A percentile compares a stretch with the other conserved stretches of the same genome.
Evolutionary conservation across 2,329 filamentous ascomycete genomes (phyloP).

Genomic region (Trichoderma aggressivum): DNA sequence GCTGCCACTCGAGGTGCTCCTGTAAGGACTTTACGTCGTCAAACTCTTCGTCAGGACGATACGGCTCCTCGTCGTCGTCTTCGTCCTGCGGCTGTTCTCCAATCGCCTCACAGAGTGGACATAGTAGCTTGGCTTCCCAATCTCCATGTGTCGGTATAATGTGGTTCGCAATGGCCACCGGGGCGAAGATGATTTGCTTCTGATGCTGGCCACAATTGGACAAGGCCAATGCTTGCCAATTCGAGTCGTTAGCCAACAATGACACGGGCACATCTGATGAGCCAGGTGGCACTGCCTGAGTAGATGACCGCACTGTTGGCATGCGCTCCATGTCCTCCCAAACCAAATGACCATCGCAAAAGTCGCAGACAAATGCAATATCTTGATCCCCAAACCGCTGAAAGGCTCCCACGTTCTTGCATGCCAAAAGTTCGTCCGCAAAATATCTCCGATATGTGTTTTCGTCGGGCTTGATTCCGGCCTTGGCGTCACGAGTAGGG

Average conservation of each 20-base stretch:
- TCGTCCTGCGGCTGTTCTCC: slow-evolving; percentile 40
- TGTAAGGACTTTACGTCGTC: slow-evolving; percentile 47
- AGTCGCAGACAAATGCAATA: slow-evolving; percentile 59
- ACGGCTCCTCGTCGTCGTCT: slow-evolving; percentile 50
- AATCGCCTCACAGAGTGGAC: slow-evolving; percentile 56
- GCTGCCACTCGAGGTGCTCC: slow-evolving; percentile 57
- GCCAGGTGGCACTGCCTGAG: slow-evolving; percentile 29
- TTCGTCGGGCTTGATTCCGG: slow-evolving; percentile 11
- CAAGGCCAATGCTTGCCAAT: slow-evolving; percentile 52
- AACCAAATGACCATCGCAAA: slow-evolving; percentile 57
- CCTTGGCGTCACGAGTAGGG: neutral
- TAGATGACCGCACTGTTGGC: slow-evolving; percentile 43
- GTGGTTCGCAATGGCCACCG: slow-evolving; percentile 57
- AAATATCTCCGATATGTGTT: slow-evolving; percentile 37
- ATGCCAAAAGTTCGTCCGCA: slow-evolving; percentile 49
- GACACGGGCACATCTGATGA: slow-evolving; percentile 16
- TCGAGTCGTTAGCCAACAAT: slow-evolving; percentile 30
- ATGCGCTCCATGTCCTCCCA: slow-evolving; percentile 56
- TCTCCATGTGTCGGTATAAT: slow-evolving; percentile 47
- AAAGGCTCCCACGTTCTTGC: slow-evolving; percentile 53
- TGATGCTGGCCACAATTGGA: slow-evolving; percentile 39
- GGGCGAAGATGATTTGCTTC: slow-evolving; percentile 54
- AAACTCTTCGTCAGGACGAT: slow-evolving; percentile 50
- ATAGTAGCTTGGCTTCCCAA: slow-evolving; percentile 51
- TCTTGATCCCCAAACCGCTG: slow-evolving; percentile 53